Base-by-base conservation (phyloP, 176 grass and related monocot genomes). In the Coix lacrymajobi region DNA sequence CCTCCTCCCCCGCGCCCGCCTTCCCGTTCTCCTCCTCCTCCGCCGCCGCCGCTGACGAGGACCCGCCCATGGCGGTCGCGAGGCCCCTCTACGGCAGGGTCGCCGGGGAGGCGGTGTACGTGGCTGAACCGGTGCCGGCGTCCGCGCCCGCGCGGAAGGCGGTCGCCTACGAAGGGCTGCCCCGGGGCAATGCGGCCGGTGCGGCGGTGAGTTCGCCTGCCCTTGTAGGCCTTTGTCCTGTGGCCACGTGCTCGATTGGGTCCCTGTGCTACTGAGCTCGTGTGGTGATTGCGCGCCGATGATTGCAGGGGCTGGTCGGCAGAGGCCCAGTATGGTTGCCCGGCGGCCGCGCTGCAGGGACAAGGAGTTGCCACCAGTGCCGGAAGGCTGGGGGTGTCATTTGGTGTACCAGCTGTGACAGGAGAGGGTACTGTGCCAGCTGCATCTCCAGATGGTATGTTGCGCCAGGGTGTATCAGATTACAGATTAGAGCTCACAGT, bases 391-490 rank as follows among this genome's bases (percentile, higher is more conserved):
- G 41, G 16, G 76, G 69, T 71, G 67, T 85, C 68, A 31, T 89
- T 26, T 98, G 90, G 87, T 98, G 96, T 51, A 57, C 58, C 25
- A 95, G 87, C 78, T 98, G 96, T 30, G 90, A 92, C 13, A 85
- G 89, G 52, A 98, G 89, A 76, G 93, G 89, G 1, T 98, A 98
- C 66, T 98, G 96, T n/a, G 10, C 29, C 14, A 37, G 46, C 28
- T 98, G 96, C 87, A 85, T 95, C 72, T 85, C 74, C 26, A 93
- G 63, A 92, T 93, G 96, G 96, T 98, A 92, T 37, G 79, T 51
- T 51, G 68, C 2, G 9, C 32, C 24, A 22, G 2, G 11, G 6
- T 75, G 3, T 73, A 52, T 34, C 61, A 20, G 54, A n/a, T 40
- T 39, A 8, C 26, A 62, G 33, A 32, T 26, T 73, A 54, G 41